Percentiles rank a stretch among this genome's conserved stretches.
Conservation (phyloP, 805 yeast species). For the Tetrapisispora fleetii region DNA sequence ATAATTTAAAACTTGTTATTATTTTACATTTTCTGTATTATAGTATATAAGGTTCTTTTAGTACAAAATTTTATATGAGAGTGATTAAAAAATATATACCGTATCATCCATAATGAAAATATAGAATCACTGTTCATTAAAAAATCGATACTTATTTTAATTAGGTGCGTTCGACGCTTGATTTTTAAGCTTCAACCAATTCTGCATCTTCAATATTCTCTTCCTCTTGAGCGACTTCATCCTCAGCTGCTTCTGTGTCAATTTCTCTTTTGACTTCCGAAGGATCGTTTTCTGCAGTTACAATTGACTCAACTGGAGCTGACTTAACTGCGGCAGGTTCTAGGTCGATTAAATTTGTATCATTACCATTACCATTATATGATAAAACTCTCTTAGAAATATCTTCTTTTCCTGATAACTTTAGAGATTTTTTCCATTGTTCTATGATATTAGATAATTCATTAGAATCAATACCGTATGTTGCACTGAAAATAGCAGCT, state of each 20-base stretch:
- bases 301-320: slow-evolving; percentile 16
- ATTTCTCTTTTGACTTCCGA: slow-evolving; percentile 14
- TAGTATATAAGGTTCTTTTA: background rate
- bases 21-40: slow-evolving; percentile 1
- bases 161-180: too few relatives aligned
- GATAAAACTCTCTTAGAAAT: slow-evolving; percentile 57
- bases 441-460: slow-evolving; percentile 38
- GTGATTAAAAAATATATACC: slow-evolving; percentile 1
- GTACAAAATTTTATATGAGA: slow-evolving; percentile 1
- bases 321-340: slow-evolving; percentile 19
- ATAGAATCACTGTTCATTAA: background rate
- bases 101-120: background rate
- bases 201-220: slow-evolving; percentile 7
- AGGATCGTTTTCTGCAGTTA: slow-evolving; percentile 17
- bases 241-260: slow-evolving; percentile 11
- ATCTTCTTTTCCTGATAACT: slow-evolving; percentile 39
- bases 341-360: slow-evolving; percentile 34
- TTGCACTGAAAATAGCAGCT: slow-evolving; percentile 70
- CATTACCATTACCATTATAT: slow-evolving; percentile 16
- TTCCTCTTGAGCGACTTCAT: slow-evolving; percentile 11
- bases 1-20: background rate
- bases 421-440: slow-evolving; percentile 59
- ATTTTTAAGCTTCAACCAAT: background rate
- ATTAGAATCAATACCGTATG: slow-evolving; percentile 47
- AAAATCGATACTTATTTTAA: background rate